Evolutionary conservation across 768 basidiomycete genomes (phyloP).

Genomic region (Lyophyllum semitale): DNA sequence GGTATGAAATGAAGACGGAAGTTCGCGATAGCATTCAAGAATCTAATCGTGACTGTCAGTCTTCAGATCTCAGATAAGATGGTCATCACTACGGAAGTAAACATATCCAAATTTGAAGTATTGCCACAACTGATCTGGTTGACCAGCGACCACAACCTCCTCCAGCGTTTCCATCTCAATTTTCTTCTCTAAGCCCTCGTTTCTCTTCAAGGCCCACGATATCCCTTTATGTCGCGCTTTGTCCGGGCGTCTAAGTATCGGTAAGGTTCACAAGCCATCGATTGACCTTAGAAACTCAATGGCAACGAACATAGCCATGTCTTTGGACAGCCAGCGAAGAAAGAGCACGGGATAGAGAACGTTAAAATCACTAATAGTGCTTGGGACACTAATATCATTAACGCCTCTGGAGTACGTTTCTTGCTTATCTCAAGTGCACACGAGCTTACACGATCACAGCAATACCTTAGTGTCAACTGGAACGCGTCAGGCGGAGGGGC

Average conservation of each 20-base stretch:
- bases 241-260: constrained; percentile 87
- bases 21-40: too few species aligned
- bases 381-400: constrained; percentile 94
- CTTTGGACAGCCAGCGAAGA: constrained; percentile 87
- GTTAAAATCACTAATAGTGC: constrained; percentile 86
- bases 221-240: constrained; percentile 72
- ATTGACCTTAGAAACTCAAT: constrained; percentile 5
- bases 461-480: constrained; percentile 94
- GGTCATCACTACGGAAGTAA: neutral
- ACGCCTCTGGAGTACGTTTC: constrained; percentile 75
- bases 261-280: constrained; percentile 35
- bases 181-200: neutral
- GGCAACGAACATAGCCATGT: constrained; percentile 64
- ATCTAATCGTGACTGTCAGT: too few species aligned
- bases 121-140: neutral
- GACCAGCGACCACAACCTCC: neutral
- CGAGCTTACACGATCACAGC: constrained; percentile 35
- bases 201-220: neutral
- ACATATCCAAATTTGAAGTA: constrained; percentile 9
- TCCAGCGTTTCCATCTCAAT: neutral
- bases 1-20: too few species aligned
- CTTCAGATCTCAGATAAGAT: too few species aligned
- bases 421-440: neutral
- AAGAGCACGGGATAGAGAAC: constrained; percentile 79
- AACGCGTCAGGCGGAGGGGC: constrained; percentile 91